phyloP scores from a whole-genome alignment of 495 filamentous ascomycete species.

The Trichoderma asperelloides region DNA sequence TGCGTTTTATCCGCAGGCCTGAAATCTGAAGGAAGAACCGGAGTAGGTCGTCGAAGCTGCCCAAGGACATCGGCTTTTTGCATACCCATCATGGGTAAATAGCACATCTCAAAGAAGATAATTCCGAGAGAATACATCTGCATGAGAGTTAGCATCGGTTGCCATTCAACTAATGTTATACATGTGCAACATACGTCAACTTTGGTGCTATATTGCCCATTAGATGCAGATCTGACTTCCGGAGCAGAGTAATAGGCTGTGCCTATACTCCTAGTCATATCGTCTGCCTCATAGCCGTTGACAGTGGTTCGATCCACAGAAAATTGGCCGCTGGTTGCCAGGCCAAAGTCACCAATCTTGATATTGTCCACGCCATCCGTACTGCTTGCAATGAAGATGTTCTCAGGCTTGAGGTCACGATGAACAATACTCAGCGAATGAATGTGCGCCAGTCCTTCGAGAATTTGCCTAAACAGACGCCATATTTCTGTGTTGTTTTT shows the following conservation, averaged over 20 bases:
- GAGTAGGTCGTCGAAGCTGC: conserved; percentile 57
- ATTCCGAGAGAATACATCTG: conserved; percentile 95
- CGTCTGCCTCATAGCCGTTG: conserved; percentile 39
- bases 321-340: conserved; percentile 83
- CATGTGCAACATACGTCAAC: conserved; percentile 59
- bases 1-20: conserved; percentile 62
- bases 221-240: conserved; percentile 66
- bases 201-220: conserved; percentile 78
- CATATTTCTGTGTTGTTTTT: conserved; percentile 69
- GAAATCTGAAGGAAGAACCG: conserved; percentile 65
- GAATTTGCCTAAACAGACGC: conserved; percentile 83
- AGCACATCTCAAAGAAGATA: conserved; percentile 98
- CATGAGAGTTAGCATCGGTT: not conserved
- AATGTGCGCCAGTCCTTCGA: conserved; percentile 86
- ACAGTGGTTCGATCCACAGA: conserved; percentile 55
- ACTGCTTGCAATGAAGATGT: conserved; percentile 68
- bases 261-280: conserved; percentile 79
- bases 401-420: conserved; percentile 95
- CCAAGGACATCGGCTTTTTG: conserved; percentile 72
- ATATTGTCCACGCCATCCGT: conserved; percentile 74
- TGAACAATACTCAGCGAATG: conserved; percentile 90
- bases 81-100: conserved; percentile 74
- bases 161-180: conserved; percentile 10
- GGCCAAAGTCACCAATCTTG: conserved; percentile 91
- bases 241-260: conserved; percentile 93